phyloP scores from a whole-genome alignment of 805 yeast species.

The Pichia nanzhaoensis region DNA sequence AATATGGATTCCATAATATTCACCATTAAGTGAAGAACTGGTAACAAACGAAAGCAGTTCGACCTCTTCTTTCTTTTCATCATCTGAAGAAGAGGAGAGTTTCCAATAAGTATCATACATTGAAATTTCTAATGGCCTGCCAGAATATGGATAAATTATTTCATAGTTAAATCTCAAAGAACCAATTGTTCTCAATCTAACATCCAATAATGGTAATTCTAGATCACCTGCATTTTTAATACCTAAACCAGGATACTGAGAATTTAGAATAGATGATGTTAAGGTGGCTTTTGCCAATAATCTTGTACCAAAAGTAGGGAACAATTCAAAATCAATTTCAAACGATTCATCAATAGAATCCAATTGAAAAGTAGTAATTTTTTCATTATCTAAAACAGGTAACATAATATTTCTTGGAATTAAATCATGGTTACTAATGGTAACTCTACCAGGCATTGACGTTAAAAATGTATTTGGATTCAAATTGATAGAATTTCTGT shows the following conservation, averaged over 20 bases:
- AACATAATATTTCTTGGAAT: constrained; percentile 82
- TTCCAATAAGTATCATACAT: constrained; percentile 97
- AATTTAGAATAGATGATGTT: constrained; percentile 46
- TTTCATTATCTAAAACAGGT: constrained; percentile 65
- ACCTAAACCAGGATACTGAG: constrained; percentile 32
- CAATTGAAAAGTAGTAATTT: constrained; percentile 71
- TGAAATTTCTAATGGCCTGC: constrained; percentile 76
- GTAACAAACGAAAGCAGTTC: constrained; percentile 67
- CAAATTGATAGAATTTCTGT: constrained; percentile 38
- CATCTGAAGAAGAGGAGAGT: constrained; percentile 51
- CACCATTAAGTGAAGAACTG: constrained; percentile 83
- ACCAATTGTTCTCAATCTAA: constrained; percentile 76
- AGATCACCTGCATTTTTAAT: constrained; percentile 34
- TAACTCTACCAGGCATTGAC: constrained; percentile 72
- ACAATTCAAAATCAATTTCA: constrained; percentile 78
- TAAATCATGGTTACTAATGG: constrained; percentile 70
- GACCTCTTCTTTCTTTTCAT: constrained; percentile 14
- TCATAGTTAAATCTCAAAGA: constrained; percentile 70
- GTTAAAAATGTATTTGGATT: constrained; percentile 38
- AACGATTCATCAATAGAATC: constrained; percentile 62
- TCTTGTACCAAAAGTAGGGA: constrained; percentile 92
- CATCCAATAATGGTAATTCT: constrained; percentile 72
- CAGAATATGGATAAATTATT: constrained; percentile 83
- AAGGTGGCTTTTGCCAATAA: constrained; percentile 86
- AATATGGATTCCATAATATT: constrained; percentile 62